Conservation (phyloP, 352 stramenopile genomes). For the Phytophthora megakarya region DNA sequence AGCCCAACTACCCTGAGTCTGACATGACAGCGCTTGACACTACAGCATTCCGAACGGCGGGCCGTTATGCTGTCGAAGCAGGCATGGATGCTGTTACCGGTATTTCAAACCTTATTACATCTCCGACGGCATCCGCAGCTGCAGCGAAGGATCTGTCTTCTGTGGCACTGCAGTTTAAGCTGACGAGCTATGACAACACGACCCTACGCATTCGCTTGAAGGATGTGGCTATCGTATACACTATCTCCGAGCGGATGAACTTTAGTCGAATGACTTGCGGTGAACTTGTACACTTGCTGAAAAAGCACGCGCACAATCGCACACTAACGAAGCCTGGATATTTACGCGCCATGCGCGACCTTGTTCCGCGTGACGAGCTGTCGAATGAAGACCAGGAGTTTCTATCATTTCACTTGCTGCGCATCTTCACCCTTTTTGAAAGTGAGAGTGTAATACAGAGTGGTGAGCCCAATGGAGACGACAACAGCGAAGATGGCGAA, state of each 20-base stretch:
- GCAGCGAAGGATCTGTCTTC: conserved; percentile 65
- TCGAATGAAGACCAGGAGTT: conserved; percentile 90
- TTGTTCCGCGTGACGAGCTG: conserved; percentile 71
- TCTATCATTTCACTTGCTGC: conserved; percentile 83
- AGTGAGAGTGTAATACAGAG: conserved; percentile 63
- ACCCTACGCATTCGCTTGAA: conserved; percentile 81
- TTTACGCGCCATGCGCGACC: conserved; percentile 75
- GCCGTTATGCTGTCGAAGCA: conserved; percentile 45
- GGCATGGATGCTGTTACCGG: conserved; percentile 63
- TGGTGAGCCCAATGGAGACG: conserved; percentile 37
- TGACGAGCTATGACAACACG: conserved; percentile 87
- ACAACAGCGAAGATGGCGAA: conserved; percentile 27
- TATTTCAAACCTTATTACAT: conserved; percentile 68
- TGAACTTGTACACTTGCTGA: conserved; percentile 69
- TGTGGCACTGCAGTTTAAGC: conserved; percentile 84
- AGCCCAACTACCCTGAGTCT: conserved; percentile 51
- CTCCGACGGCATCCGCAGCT: conserved; percentile 46
- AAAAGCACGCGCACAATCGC: conserved; percentile 70
- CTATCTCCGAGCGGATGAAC: conserved; percentile 84
- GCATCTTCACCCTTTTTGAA: conserved; percentile 85
- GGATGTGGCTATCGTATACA: conserved; percentile 88
- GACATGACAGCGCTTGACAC: conserved; percentile 46
- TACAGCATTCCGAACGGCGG: conserved; percentile 30
- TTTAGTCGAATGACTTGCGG: conserved; percentile 71
- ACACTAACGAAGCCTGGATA: conserved; percentile 77